Base-by-base conservation (phyloP, 2,329 filamentous ascomycete species). In the Stenocarpella maydis region DNA sequence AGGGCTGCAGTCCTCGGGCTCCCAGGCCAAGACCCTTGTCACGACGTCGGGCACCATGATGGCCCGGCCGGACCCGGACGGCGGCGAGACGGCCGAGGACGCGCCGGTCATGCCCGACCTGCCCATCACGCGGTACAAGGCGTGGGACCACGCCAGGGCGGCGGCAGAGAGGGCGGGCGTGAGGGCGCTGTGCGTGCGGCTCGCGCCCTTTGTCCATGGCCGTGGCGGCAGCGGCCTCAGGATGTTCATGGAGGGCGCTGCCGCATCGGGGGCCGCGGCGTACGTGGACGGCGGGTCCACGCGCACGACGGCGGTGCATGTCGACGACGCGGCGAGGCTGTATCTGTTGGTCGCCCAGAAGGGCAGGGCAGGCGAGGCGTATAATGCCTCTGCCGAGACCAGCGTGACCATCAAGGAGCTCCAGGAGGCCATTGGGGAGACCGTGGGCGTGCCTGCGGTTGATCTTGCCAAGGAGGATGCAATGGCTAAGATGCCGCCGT, bases 201-300 rank as follows among this genome's bases (percentile, higher is more conserved):
- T 85, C 0, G 76, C 83, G 3, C 81, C 82, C 0, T 84, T 76
- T 31, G 82, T 85, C 0, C 83, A 85, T 71, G 83, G 83, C 2
- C 77, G 76, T 15, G 82, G 78, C 1, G 82, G 79, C 12, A 80
- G 78, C 68, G 78, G 78, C 31, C 74, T 82, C 28, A 61, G 68
- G n/a, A 71, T 79, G 65, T 76, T 81, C 67, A 78, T 80, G 74
- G 21, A 70, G 14, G 72, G 75, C 5, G 78, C 76, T 12, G 76
- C 73, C 1, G 53, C 41, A 5, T 24, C 53, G 1, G 53, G 53
- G 12, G 31, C 21, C 6, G 65, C 65, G 19, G 19, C 34, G 2
- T 67, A 50, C 21, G 45, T 72, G 7, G 58, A 58, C 17, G 71
- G 61, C 17, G 71, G 71, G 17, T 21, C 31, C 2, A 65, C 43